phyloP scores from a whole-genome alignment of 2,329 filamentous ascomycete species.

The Chrysosporium keratinophilum region DNA sequence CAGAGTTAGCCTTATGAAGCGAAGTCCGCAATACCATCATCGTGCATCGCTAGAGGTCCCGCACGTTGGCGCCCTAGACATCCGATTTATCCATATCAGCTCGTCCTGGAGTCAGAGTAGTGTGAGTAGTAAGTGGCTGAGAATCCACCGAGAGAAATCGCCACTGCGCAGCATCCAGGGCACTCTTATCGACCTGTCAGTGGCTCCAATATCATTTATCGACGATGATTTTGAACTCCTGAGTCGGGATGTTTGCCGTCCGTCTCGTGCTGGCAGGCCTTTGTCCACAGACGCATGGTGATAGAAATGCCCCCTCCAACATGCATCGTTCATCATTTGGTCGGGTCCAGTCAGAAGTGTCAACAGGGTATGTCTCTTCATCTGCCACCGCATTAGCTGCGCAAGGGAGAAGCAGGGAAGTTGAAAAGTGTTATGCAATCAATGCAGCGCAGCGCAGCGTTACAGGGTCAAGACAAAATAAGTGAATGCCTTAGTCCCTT shows the following conservation, averaged over 20 bases:
- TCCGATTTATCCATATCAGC: neutral
- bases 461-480: neutral
- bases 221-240: neutral
- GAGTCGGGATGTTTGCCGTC: neutral
- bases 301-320: neutral
- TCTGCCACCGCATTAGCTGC: neutral
- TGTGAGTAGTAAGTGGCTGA: constrained; percentile 2
- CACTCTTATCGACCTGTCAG: neutral
- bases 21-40: neutral
- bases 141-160: constrained; percentile 1
- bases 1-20: constrained; percentile 5
- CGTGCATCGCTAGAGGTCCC: constrained; percentile 1
- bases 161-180: neutral
- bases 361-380: neutral
- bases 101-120: too few relatives aligned
- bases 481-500: neutral
- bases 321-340: neutral
- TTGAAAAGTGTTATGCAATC: too few relatives aligned
- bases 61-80: neutral
- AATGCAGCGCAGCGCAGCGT: neutral
- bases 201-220: neutral
- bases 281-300: neutral
- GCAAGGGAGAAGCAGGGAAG: constrained; percentile 2
- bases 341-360: neutral
- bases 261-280: neutral